Evolutionary conservation across 495 filamentous ascomycete genomes (phyloP).

Genomic region (Oleoguttula mirabilis): DNA sequence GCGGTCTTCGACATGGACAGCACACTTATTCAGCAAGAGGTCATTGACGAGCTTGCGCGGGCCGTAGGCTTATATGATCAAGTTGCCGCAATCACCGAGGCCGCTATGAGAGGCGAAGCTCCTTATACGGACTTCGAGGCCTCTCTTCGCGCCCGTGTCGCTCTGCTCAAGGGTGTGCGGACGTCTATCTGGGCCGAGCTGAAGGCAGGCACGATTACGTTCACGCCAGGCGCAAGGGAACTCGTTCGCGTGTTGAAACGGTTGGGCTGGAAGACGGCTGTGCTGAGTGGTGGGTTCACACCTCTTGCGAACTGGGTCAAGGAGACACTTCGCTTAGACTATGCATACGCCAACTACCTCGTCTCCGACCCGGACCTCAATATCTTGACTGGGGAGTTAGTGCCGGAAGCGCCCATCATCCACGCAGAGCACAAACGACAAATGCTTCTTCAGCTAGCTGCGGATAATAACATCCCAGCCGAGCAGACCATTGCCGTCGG

Average conservation of each 20-base stretch:
- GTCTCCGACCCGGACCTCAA: conserved; percentile 51
- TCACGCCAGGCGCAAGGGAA: conserved; percentile 68
- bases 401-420: conserved; percentile 57
- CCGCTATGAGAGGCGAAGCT: conserved; percentile 84
- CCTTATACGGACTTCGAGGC: conserved; percentile 65
- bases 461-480: conserved; percentile 54
- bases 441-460: conserved; percentile 65
- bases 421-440: conserved; percentile 68
- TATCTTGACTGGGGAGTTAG: conserved; percentile 70
- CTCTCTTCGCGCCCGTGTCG: conserved; percentile 65
- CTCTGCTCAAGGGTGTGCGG: conserved; percentile 66
- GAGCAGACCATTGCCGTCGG: conserved; percentile 78
- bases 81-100: conserved; percentile 70
- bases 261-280: conserved; percentile 72
- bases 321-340: conserved; percentile 65
- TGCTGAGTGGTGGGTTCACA: conserved; percentile 83
- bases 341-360: conserved; percentile 77
- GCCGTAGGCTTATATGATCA: conserved; percentile 59
- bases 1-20: conserved; percentile 97
- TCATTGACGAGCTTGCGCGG: conserved; percentile 85
- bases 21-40: conserved; percentile 89
- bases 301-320: conserved; percentile 81
- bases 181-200: conserved; percentile 72
- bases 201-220: conserved; percentile 49
- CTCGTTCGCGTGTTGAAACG: conserved; percentile 58